Base-by-base conservation (phyloP, 2,329 filamentous ascomycete genomes). In the Exophiala lecanii-corni region DNA sequence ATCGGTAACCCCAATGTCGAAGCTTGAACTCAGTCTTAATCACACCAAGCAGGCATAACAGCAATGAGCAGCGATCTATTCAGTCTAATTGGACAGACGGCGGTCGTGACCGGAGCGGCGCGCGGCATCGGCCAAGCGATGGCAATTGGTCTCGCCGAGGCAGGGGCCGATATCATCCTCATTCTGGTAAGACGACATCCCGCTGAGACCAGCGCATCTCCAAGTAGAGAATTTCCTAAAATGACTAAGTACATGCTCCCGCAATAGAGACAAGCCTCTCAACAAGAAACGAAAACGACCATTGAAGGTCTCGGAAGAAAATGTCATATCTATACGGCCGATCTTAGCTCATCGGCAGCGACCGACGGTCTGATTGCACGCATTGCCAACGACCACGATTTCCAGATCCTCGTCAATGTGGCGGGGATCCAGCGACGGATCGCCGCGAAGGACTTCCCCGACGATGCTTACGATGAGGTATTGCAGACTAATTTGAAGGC, bases 371-470 rank as follows among this genome's bases (percentile, higher is more conserved):
- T 49, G 15, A 23, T 45, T 10, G 30, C 35, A 16, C n/a, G 20
- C 2, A 32, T 38, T 16, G 12, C 7, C 28, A 23, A 33, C 12
- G 15, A 31, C 16, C 20, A n/a, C 7, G 15, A 32, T 4, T 16
- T 43, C 10, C 5, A 16, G 21, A 38, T 43, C 3, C 25, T 43
- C 19, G 26, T 43, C 32, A 43, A 43, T 16, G 13, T 18, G 13
- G 41, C 41, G 4, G 41, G 41, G 12, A 28, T 43, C 15, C 21
- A 31, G 15, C 21, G 34, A 1, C 34, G 41, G 4, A 4, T 31
- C 18, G n/a, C 34, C 20, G 21, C 25, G 16, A n/a, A 16, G 55
- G 64, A 74, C 45, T 94, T 94, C 60, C 86, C 86, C 0, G 58
- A 64, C 19, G 57, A 59, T 3, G 55, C 57, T 39, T 64, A 59